phyloP scores from a whole-genome alignment of 805 yeast genomes.

The Metschnikowia lunata region DNA sequence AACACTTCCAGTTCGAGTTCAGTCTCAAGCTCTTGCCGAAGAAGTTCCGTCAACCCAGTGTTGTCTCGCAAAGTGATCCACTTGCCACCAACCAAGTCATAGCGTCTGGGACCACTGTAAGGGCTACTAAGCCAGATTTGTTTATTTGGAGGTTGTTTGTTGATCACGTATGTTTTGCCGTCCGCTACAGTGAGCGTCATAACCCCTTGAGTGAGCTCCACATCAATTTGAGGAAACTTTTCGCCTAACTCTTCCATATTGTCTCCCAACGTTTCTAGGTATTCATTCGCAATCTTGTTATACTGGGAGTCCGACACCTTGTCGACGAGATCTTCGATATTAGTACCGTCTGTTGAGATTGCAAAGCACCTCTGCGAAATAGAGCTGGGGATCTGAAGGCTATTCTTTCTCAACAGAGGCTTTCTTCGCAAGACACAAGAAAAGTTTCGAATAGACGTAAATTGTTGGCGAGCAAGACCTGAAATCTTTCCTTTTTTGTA shows the following conservation, averaged over 20 bases:
- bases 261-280: constrained; percentile 65
- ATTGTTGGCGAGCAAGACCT: constrained; percentile 1
- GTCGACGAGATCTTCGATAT: constrained; percentile 49
- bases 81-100: constrained; percentile 61
- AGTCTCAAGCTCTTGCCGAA: constrained; percentile 29
- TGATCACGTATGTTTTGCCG: constrained; percentile 83
- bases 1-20: constrained; percentile 22
- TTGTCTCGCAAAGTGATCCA: constrained; percentile 81
- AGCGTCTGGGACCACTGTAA: constrained; percentile 78
- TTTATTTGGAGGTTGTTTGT: constrained; percentile 95
- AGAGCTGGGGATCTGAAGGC: background rate
- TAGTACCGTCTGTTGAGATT: constrained; percentile 49
- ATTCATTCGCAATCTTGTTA: constrained; percentile 58
- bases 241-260: constrained; percentile 68
- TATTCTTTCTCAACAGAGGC: background rate
- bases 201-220: constrained; percentile 84
- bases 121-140: constrained; percentile 97
- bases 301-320: constrained; percentile 49
- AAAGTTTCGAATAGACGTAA: background rate
- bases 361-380: constrained; percentile 11
- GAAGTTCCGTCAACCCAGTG: constrained; percentile 30
- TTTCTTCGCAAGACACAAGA: background rate
- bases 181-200: constrained; percentile 67
- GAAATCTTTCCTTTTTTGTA: background rate
- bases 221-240: constrained; percentile 57